phyloP scores from a whole-genome alignment of 2,329 filamentous ascomycete species.

The Malbranchea zuffiana region DNA sequence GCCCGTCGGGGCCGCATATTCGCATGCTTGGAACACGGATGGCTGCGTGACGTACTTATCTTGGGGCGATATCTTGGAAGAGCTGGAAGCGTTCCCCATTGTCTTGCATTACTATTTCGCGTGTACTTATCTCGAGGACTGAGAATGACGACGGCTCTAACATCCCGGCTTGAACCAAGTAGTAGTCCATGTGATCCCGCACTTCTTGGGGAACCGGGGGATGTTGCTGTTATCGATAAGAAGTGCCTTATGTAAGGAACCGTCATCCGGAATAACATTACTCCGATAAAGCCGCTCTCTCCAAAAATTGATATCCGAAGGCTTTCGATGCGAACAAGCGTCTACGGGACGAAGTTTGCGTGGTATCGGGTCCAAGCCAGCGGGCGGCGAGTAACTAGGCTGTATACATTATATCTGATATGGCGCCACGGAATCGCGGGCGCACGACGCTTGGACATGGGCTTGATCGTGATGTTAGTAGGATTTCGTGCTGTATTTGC shows the following conservation, averaged over 20 bases:
- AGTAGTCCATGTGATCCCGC: too few relatives aligned
- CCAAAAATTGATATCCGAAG: too few relatives aligned
- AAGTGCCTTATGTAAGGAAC: conserved; percentile 2
- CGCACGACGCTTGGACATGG: conserved; percentile 42
- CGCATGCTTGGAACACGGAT: too few relatives aligned
- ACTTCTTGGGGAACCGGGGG: too few relatives aligned
- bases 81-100: conserved; percentile 57
- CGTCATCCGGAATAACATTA: background rate
- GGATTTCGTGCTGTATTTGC: background rate
- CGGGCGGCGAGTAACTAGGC: background rate
- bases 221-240: conserved; percentile 12
- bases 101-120: conserved; percentile 25
- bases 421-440: conserved; percentile 32
- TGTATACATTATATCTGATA: conserved; percentile 13
- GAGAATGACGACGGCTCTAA: too few relatives aligned
- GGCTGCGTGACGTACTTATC: conserved; percentile 63
- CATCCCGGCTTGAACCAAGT: too few relatives aligned
- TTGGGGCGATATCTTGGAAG: conserved; percentile 61
- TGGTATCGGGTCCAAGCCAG: too few relatives aligned
- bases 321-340: too few relatives aligned
- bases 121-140: too few relatives aligned
- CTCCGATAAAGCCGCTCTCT: too few relatives aligned
- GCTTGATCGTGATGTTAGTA: conserved; percentile 51
- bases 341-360: too few relatives aligned
- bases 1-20: too few relatives aligned